Evolutionary conservation across 2,329 filamentous ascomycete species (phyloP).

Genomic region (Mycosphaerella sp.): DNA sequence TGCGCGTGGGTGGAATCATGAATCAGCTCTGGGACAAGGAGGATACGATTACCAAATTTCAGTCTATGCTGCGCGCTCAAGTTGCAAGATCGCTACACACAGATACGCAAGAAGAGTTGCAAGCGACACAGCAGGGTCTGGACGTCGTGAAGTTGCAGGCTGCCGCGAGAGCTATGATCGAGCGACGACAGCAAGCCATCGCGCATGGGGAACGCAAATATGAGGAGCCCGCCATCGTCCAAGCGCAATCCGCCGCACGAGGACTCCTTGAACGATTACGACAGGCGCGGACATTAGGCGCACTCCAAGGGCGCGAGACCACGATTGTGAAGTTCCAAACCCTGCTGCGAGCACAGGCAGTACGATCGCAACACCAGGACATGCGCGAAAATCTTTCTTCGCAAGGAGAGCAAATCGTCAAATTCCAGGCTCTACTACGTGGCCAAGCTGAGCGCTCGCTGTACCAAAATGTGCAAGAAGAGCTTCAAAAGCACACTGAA

Average conservation of each 20-base stretch:
- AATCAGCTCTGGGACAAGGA: slow-evolving; percentile 84
- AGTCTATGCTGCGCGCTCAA: slow-evolving; percentile 57
- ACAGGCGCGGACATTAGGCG: slow-evolving; percentile 28
- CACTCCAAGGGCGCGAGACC: slow-evolving; percentile 33
- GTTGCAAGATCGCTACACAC: slow-evolving; percentile 51
- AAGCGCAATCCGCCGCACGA: slow-evolving; percentile 39
- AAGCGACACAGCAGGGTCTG: slow-evolving; percentile 52
- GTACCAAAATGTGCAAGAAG: slow-evolving; percentile 16
- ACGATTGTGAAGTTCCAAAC: slow-evolving; percentile 56
- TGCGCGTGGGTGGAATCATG: slow-evolving; percentile 76
- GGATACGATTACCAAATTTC: slow-evolving; percentile 67
- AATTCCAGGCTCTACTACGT: slow-evolving; percentile 61
- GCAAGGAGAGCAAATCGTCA: slow-evolving; percentile 32
- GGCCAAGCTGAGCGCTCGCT: slow-evolving; percentile 51
- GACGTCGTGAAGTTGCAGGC: slow-evolving; percentile 48
- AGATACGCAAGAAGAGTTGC: slow-evolving; percentile 49
- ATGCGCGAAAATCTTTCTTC: slow-evolving; percentile 47
- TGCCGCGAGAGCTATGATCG: slow-evolving; percentile 59
- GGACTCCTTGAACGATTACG: slow-evolving; percentile 38
- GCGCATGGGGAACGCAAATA: slow-evolving; percentile 29
- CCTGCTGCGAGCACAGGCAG: slow-evolving; percentile 57
- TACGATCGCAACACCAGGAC: slow-evolving; percentile 51
- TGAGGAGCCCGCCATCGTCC: slow-evolving; percentile 25
- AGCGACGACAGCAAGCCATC: slow-evolving; percentile 43
- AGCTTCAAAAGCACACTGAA: slow-evolving; percentile 42